Evolutionary conservation across 805 yeast species (phyloP).

Genomic region (Jamesozyma lodderae): DNA sequence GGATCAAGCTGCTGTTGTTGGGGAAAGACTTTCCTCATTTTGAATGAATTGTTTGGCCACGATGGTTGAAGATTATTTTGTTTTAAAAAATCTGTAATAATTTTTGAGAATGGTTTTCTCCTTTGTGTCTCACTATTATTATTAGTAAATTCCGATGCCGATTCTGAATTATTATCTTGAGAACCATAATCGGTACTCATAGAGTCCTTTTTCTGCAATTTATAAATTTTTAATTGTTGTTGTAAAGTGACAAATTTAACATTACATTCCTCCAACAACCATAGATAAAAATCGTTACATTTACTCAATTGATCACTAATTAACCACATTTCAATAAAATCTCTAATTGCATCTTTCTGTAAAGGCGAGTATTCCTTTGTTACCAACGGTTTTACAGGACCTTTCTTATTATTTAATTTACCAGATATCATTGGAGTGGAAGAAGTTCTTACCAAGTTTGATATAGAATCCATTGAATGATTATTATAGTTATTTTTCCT

Average conservation of each 20-base stretch:
- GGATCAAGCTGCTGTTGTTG: not conserved
- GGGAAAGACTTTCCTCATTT: not conserved
- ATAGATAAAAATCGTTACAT: constrained; percentile 27
- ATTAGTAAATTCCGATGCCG: not conserved
- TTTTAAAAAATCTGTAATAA: constrained; percentile 10
- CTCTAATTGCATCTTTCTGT: constrained; percentile 15
- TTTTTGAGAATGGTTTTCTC: not conserved
- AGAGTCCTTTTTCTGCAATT: constrained; percentile 5
- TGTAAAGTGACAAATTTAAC: constrained; percentile 19
- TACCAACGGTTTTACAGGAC: not conserved
- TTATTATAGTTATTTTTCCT: constrained; percentile 2
- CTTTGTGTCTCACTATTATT: not conserved
- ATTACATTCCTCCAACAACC: constrained; percentile 23
- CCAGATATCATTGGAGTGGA: constrained; percentile 1
- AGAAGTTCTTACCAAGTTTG: not conserved
- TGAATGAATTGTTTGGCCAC: constrained; percentile 18
- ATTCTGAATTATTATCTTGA: not conserved
- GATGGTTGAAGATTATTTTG: constrained; percentile 25
- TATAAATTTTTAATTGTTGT: constrained; percentile 18
- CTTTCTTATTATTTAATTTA: not conserved
- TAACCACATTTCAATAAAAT: constrained; percentile 29
- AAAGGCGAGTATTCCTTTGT: constrained; percentile 5
- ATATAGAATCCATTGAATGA: constrained; percentile 3
- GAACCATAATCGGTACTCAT: not conserved
- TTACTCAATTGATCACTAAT: constrained; percentile 23